Evolutionary conservation across 768 basidiomycete genomes (phyloP).

Genomic region (Suillus subluteus): DNA sequence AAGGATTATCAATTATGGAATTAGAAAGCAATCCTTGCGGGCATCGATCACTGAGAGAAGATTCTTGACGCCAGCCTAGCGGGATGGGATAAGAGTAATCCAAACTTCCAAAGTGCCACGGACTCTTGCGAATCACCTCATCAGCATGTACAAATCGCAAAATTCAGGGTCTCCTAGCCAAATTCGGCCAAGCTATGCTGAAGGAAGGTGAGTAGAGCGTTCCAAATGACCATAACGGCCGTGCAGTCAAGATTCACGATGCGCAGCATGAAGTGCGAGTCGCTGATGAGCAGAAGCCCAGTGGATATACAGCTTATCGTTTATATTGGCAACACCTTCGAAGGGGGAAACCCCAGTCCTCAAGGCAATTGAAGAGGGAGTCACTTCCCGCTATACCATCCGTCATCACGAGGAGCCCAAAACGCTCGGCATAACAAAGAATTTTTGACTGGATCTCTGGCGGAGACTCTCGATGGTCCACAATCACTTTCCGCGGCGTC

Average conservation of each 20-base stretch:
- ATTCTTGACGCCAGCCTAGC: background rate
- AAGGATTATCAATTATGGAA: background rate
- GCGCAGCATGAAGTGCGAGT: background rate
- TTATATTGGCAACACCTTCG: background rate
- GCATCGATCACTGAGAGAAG: background rate
- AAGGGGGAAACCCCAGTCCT: background rate
- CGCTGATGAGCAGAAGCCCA: background rate
- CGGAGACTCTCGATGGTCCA: background rate
- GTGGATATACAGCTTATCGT: background rate
- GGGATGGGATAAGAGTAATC: background rate
- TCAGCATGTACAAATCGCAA: background rate
- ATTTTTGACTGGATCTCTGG: background rate
- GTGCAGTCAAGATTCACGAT: background rate
- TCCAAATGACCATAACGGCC: background rate
- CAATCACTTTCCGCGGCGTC: background rate
- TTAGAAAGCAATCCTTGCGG: constrained; percentile 1
- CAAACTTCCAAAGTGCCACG: background rate
- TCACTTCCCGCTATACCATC: background rate
- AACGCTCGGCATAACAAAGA: background rate
- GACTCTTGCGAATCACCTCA: background rate
- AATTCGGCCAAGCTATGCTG: background rate
- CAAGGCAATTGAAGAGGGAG: background rate
- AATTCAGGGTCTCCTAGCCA: background rate
- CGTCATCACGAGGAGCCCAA: background rate
- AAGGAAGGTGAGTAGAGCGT: background rate